Conservation (phyloP, 345 rosid genomes). For the Tarenaya hassleriana region DNA sequence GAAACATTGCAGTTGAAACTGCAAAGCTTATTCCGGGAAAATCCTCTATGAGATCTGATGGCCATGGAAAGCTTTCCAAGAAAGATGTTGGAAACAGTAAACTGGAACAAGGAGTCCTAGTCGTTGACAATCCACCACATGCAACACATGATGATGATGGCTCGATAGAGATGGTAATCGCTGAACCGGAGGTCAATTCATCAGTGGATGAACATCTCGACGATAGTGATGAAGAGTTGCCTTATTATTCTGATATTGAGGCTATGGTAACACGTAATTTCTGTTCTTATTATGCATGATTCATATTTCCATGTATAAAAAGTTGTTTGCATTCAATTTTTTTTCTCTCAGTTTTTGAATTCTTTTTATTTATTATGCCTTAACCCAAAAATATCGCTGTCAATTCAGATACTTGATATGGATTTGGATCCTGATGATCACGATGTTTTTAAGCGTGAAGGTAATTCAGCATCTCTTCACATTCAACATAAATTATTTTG, state of each 20-base stretch:
- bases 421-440: too few relatives aligned
- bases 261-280: too few relatives aligned
- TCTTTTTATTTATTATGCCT: too few relatives aligned
- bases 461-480: too few relatives aligned
- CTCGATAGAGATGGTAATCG: neutral
- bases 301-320: too few relatives aligned
- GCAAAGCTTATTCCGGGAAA: slow-evolving; percentile 13
- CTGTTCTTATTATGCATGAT: too few relatives aligned
- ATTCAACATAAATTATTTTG: too few relatives aligned
- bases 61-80: slow-evolving; percentile 16
- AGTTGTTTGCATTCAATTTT: slow-evolving; percentile 1
- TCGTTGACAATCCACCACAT: slow-evolving; percentile 25
- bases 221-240: slow-evolving; percentile 56
- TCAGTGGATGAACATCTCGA: slow-evolving; percentile 30
- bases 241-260: too few relatives aligned
- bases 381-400: neutral
- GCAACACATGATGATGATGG: slow-evolving; percentile 24
- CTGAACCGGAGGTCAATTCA: neutral
- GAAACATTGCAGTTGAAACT: too few relatives aligned
- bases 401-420: too few relatives aligned
- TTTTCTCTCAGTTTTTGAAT: too few relatives aligned
- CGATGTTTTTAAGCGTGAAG: slow-evolving; percentile 41
- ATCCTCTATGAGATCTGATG: slow-evolving; percentile 25
- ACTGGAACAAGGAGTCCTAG: slow-evolving; percentile 22
- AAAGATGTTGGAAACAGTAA: slow-evolving; percentile 20